phyloP scores from a whole-genome alignment of 2,329 filamentous ascomycete species.

The Acephala macrosclerotiorum region DNA sequence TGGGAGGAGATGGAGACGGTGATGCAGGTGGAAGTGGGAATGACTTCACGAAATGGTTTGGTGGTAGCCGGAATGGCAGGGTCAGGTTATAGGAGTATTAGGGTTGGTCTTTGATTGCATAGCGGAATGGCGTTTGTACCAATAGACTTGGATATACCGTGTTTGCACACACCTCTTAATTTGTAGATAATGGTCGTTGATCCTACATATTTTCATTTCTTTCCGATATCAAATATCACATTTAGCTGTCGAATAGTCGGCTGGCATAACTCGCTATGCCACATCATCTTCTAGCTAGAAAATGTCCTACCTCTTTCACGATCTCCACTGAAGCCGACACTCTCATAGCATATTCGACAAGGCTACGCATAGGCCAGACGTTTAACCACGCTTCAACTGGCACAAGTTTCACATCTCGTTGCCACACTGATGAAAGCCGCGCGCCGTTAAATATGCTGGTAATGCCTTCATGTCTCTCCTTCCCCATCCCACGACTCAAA shows the following conservation, averaged over 20 bases:
- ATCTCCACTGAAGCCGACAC: too few species aligned
- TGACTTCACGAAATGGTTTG: constrained; percentile 66
- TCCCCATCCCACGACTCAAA: background rate
- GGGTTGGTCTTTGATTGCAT: constrained; percentile 32
- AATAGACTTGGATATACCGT: constrained; percentile 27
- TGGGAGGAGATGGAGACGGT: constrained; percentile 65
- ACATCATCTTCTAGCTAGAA: too few species aligned
- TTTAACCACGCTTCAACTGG: background rate
- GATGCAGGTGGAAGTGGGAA: constrained; percentile 44
- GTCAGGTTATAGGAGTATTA: constrained; percentile 39
- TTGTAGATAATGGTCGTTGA: background rate
- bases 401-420: background rate
- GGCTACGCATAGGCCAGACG: too few species aligned
- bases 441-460: background rate
- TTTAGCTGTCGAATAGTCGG: background rate
- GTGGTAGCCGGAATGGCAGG: constrained; percentile 51
- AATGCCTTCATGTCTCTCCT: constrained; percentile 14
- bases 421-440: background rate
- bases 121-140: constrained; percentile 40
- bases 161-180: constrained; percentile 16
- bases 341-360: too few species aligned
- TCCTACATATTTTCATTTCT: background rate
- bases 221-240: background rate
- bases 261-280: too few species aligned
- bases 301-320: too few species aligned